A percentile compares a stretch with the other conserved stretches of the same genome.
Conservation (phyloP, 306 rosid genomes). For the Castanospermum australe region DNA sequence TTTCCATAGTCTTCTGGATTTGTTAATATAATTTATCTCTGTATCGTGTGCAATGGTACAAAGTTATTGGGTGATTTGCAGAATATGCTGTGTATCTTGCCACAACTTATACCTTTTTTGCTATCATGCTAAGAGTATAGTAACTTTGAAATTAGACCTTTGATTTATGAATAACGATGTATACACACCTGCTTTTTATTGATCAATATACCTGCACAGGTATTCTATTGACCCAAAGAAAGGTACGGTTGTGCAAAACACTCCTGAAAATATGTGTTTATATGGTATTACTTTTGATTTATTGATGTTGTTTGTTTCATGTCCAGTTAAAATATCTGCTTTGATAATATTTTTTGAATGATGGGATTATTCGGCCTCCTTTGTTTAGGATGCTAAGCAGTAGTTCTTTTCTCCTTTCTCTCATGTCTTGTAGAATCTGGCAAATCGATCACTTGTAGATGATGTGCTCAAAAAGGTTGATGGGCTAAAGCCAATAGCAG, state of each 20-base stretch:
- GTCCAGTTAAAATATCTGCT: neutral
- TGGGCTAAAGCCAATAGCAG: constrained; percentile 92
- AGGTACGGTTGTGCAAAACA: neutral
- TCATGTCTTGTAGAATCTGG: constrained; percentile 73
- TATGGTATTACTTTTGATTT: neutral
- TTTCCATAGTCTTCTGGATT: neutral
- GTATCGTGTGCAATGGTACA: neutral
- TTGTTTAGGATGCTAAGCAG: constrained; percentile 4
- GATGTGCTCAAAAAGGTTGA: constrained; percentile 88
- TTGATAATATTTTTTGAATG: neutral
- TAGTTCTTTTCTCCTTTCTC: neutral
- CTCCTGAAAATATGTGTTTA: neutral
- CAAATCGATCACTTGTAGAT: constrained; percentile 73
- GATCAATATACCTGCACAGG: too few species aligned
- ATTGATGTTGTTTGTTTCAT: neutral
- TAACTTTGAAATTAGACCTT: neutral
- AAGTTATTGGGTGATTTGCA: neutral
- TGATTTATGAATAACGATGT: neutral
- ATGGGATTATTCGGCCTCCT: neutral
- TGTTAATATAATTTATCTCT: neutral
- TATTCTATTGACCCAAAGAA: too few species aligned
- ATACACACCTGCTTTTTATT: neutral
- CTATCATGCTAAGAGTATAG: neutral
- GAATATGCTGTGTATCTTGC: neutral
- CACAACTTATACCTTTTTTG: neutral